Evolutionary conservation across 164 flowering plant genomes (phyloP).

Genomic region (Paratinospora sagittata): DNA sequence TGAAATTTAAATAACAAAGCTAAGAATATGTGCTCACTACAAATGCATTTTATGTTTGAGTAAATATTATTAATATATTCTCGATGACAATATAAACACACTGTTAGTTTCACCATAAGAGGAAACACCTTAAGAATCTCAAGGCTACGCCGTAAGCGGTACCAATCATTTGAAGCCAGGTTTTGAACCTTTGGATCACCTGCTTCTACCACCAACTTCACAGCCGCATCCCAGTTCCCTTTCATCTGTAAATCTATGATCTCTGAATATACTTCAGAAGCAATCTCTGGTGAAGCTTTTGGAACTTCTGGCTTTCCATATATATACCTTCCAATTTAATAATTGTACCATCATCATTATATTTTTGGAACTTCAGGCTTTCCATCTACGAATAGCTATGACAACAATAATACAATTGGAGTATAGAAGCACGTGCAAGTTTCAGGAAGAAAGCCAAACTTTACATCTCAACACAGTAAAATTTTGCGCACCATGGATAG

Average conservation of each 20-base stretch:
- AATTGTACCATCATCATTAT: slow-evolving; percentile 2
- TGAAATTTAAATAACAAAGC: neutral
- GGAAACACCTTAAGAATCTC: slow-evolving; percentile 76
- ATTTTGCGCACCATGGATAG: neutral
- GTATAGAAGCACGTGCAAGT: neutral
- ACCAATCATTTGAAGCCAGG: slow-evolving; percentile 83
- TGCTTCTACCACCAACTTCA: slow-evolving; percentile 66
- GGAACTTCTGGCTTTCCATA: slow-evolving; percentile 99
- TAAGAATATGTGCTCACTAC: neutral
- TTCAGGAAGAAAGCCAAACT: neutral
- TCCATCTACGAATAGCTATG: neutral
- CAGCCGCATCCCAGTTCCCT: slow-evolving; percentile 90
- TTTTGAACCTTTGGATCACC: slow-evolving; percentile 63
- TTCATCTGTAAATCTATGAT: slow-evolving; percentile 45
- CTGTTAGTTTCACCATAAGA: neutral
- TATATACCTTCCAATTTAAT: slow-evolving; percentile 48
- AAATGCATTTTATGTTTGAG: neutral
- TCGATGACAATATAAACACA: neutral
- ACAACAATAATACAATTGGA: neutral
- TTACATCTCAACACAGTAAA: neutral
- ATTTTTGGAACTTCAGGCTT: neutral
- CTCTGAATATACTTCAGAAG: slow-evolving; percentile 57
- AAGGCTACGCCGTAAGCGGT: slow-evolving; percentile 77
- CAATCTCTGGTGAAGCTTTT: slow-evolving; percentile 65
- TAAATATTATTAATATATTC: slow-evolving; percentile 1